These are phyloP conservation scores for Aureobasidium sp. DNA, from an alignment of 2,329 filamentous ascomycete genomes.

Conservation along the genomic window DNA sequence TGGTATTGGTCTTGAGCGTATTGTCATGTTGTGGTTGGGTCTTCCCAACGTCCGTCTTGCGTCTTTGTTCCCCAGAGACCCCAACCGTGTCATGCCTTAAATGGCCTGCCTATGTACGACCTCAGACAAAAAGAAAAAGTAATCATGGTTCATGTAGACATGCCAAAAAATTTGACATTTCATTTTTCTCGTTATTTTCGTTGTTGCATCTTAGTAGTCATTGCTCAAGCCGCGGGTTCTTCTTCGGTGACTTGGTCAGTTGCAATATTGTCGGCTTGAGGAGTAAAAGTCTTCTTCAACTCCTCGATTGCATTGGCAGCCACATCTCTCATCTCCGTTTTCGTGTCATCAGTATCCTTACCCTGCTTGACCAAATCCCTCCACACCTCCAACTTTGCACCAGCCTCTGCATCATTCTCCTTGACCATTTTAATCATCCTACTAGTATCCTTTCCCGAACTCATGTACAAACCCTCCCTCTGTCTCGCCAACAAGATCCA, in stretches of 20 bases:
- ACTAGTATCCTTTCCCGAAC: slow-evolving; percentile 27
- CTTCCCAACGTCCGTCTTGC: slow-evolving; percentile 55
- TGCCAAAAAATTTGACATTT: background rate
- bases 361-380: slow-evolving; percentile 23
- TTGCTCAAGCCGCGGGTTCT: background rate
- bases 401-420: slow-evolving; percentile 18
- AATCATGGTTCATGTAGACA: background rate
- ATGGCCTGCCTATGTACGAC: background rate
- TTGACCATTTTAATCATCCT: slow-evolving; percentile 26
- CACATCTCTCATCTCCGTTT: slow-evolving; percentile 21
- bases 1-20: slow-evolving; percentile 57
- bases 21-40: slow-evolving; percentile 59
- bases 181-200: background rate
- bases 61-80: slow-evolving; percentile 57
- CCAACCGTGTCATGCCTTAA: slow-evolving; percentile 44
- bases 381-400: slow-evolving; percentile 20
- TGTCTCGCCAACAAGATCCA: slow-evolving; percentile 24
- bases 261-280: background rate
- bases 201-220: background rate
- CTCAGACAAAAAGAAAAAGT: background rate
- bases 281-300: background rate
- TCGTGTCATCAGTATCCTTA: slow-evolving; percentile 18
- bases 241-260: background rate
- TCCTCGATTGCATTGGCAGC: slow-evolving; percentile 17
- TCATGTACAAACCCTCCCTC: slow-evolving; percentile 22